phyloP scores from a whole-genome alignment of 257 asterid genomes.

The Gentiana straminea region DNA sequence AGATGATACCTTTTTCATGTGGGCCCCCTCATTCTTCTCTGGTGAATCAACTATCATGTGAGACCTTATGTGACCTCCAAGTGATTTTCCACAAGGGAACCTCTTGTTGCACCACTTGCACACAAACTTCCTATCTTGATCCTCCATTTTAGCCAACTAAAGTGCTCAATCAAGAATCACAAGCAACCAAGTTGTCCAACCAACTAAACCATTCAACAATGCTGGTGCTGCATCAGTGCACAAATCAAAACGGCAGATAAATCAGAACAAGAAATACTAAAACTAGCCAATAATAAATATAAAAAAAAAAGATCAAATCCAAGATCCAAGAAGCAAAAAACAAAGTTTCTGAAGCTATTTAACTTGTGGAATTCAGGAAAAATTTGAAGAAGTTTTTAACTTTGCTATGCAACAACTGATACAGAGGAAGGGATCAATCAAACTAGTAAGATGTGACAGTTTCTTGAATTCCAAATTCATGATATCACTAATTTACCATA shows the following conservation, averaged over 20 bases:
- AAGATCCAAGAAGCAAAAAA: slow-evolving; percentile 29
- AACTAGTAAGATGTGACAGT: slow-evolving; percentile 41
- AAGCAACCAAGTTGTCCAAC: not conserved
- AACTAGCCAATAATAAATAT: slow-evolving; percentile 10
- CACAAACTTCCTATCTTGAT: slow-evolving; percentile 16
- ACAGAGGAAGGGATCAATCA: slow-evolving; percentile 12
- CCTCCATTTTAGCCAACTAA: slow-evolving; percentile 8
- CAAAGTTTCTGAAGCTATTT: slow-evolving; percentile 15
- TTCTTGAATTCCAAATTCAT: slow-evolving; percentile 37
- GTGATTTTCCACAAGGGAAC: slow-evolving; percentile 73
- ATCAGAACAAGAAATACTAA: slow-evolving; percentile 11
- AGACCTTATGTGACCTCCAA: slow-evolving; percentile 88
- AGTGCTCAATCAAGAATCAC: not conserved
- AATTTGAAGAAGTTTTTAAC: slow-evolving; percentile 38
- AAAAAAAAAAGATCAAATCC: slow-evolving; percentile 9
- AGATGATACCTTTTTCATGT: slow-evolving; percentile 26
- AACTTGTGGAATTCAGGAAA: slow-evolving; percentile 31
- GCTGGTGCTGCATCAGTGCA: too few species aligned
- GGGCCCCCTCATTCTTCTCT: slow-evolving; percentile 40
- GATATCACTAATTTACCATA: slow-evolving; percentile 14
- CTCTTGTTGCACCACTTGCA: slow-evolving; percentile 50
- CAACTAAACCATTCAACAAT: not conserved
- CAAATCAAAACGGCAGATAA: slow-evolving; percentile 5
- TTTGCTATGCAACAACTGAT: slow-evolving; percentile 17
- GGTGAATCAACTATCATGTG: slow-evolving; percentile 51